These are phyloP conservation scores for Penicillium herquei DNA, from an alignment of 495 filamentous ascomycete genomes.

Conservation along the genomic window DNA sequence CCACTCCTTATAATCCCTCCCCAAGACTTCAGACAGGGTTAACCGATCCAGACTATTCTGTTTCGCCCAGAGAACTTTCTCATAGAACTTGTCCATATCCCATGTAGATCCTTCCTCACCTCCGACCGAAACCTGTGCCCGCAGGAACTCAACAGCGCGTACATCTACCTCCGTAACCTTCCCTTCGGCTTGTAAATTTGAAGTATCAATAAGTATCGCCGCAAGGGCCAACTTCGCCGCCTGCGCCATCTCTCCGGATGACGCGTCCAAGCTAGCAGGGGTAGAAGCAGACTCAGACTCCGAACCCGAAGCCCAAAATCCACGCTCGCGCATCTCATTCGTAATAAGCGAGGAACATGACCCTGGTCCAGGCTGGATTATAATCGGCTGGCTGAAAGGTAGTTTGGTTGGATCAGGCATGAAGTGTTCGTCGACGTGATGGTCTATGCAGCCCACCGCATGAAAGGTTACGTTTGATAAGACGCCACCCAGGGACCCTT, in stretches of 20 bases:
- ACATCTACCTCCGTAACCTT: slow-evolving; percentile 75
- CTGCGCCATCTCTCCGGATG: slow-evolving; percentile 43
- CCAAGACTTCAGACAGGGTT: slow-evolving; percentile 68
- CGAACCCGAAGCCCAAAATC: slow-evolving; percentile 45
- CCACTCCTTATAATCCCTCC: slow-evolving; percentile 96
- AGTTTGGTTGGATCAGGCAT: slow-evolving; percentile 42
- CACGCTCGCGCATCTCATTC: slow-evolving; percentile 50
- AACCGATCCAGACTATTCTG: slow-evolving; percentile 64
- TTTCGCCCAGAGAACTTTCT: slow-evolving; percentile 65
- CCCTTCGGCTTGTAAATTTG: slow-evolving; percentile 62
- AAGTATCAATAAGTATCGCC: slow-evolving; percentile 82
- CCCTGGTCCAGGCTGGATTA: slow-evolving; percentile 65
- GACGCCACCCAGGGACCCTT: slow-evolving; percentile 27
- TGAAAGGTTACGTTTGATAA: slow-evolving; percentile 39
- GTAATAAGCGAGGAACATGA: slow-evolving; percentile 81
- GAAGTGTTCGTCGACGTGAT: slow-evolving; percentile 78
- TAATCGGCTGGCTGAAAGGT: slow-evolving; percentile 42
- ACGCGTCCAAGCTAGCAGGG: slow-evolving; percentile 2
- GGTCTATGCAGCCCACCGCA: slow-evolving; percentile 81
- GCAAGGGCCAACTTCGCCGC: slow-evolving; percentile 75
- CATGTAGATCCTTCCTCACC: slow-evolving; percentile 11
- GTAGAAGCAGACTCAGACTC: not conserved
- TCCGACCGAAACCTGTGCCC: slow-evolving; percentile 43
- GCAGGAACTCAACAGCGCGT: slow-evolving; percentile 62
- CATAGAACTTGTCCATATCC: slow-evolving; percentile 60